Percentiles rank a stretch among this genome's conserved stretches.
phyloP scores from a whole-genome alignment of 352 stramenopile species.

The Globisporangium carolinianum region DNA sequence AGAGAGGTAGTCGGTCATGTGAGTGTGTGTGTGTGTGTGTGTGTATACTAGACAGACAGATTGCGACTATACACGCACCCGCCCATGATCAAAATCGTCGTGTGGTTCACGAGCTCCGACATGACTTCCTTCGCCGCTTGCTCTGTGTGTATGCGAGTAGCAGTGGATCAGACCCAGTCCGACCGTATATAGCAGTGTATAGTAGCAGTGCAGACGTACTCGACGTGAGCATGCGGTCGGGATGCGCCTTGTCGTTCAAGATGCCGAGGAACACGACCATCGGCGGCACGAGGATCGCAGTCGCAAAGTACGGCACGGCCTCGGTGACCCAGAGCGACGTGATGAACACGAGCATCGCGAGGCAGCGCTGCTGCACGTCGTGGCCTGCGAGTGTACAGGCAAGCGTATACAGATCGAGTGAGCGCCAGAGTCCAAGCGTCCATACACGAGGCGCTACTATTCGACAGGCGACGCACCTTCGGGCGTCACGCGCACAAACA shows the following conservation, averaged over 20 bases:
- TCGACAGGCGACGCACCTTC: constrained; percentile 31
- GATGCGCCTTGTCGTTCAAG: constrained; percentile 79
- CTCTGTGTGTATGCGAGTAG: constrained; percentile 23
- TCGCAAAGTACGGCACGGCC: constrained; percentile 89
- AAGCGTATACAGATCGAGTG: neutral
- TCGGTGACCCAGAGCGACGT: constrained; percentile 89
- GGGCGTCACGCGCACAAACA: constrained; percentile 68
- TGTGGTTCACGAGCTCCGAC: constrained; percentile 88
- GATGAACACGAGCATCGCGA: constrained; percentile 88
- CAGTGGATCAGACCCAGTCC: neutral
- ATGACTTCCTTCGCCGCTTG: constrained; percentile 85
- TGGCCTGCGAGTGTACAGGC: constrained; percentile 25
- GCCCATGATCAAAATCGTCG: constrained; percentile 91
- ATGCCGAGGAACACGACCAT: constrained; percentile 88
- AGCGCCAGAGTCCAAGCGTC: neutral
- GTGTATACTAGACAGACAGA: neutral
- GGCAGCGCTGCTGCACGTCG: constrained; percentile 75
- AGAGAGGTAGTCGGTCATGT: neutral
- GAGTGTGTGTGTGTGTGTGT: constrained; percentile 7
- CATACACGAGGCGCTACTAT: no score
- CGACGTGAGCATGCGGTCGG: constrained; percentile 52
- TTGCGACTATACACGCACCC: constrained; percentile 25
- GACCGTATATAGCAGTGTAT: neutral
- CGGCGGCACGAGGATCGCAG: constrained; percentile 81
- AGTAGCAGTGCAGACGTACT: constrained; percentile 30